Percentiles rank a stretch among this genome's conserved stretches.
These are phyloP conservation scores for Trichocladium antarcticum DNA, from an alignment of 495 filamentous ascomycete genomes.

Conservation along the genomic window DNA sequence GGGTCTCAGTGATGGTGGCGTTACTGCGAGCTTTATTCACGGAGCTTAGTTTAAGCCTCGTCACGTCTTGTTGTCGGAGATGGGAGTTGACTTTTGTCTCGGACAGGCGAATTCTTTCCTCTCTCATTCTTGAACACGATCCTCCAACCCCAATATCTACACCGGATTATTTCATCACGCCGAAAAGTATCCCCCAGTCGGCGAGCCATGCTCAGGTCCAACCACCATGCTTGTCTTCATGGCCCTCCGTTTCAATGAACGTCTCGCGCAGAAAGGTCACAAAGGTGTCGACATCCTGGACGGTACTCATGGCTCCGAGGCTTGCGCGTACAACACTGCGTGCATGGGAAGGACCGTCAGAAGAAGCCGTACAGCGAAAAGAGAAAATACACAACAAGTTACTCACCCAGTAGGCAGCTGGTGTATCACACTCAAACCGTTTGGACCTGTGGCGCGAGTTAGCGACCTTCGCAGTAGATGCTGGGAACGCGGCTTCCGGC, in stretches of 20 bases:
- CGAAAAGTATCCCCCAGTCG: neutral
- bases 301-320: slow-evolving; percentile 61
- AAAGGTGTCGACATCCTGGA: slow-evolving; percentile 48
- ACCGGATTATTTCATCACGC: neutral
- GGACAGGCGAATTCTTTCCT: no score
- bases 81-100: no score
- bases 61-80: no score
- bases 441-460: slow-evolving; percentile 30
- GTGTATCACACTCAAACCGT: slow-evolving; percentile 24
- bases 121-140: no score
- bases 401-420: slow-evolving; percentile 25
- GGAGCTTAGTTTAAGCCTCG: no score
- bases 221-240: neutral
- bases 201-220: neutral
- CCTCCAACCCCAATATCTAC: no score
- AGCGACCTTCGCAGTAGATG: no score
- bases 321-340: slow-evolving; percentile 51
- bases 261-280: slow-evolving; percentile 45
- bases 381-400: no score
- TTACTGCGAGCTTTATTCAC: no score
- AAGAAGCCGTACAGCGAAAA: neutral
- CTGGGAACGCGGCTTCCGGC: no score
- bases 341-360: slow-evolving; percentile 11
- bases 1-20: neutral
- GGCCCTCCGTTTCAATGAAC: slow-evolving; percentile 27